A percentile compares a stretch with the other conserved stretches of the same genome.
Evolutionary conservation across 495 filamentous ascomycete genomes (phyloP).

Genomic region (Podospora tetraspora): DNA sequence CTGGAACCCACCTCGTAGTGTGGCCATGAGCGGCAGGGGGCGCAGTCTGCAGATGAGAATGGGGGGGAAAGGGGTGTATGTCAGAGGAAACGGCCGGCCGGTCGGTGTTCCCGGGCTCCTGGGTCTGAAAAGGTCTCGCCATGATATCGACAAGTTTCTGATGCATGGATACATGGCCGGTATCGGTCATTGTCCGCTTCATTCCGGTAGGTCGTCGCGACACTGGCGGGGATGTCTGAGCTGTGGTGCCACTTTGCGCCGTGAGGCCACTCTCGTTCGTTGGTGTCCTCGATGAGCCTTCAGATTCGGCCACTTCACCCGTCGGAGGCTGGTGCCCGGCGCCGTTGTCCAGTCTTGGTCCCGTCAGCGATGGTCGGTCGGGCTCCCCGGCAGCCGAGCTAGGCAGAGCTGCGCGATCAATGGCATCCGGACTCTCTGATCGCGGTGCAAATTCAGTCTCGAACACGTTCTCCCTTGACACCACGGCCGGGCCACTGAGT

Average conservation of each 20-base stretch:
- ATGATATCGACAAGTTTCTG: conserved; percentile 83
- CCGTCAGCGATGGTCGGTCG: not conserved
- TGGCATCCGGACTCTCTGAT: conserved; percentile 48
- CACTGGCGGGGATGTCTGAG: conserved; percentile 46
- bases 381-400: not conserved
- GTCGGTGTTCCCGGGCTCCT: conserved; percentile 45
- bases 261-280: conserved; percentile 53
- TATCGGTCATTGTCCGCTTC: conserved; percentile 85
- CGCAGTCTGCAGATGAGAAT: conserved; percentile 27
- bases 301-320: conserved; percentile 32
- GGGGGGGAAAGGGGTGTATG: conserved; percentile 36
- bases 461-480: conserved; percentile 68
- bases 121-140: conserved; percentile 70
- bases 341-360: not conserved
- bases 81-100: conserved; percentile 35
- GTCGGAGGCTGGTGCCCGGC: not conserved
- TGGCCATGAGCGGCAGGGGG: conserved; percentile 65
- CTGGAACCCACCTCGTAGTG: conserved; percentile 81
- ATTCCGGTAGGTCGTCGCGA: conserved; percentile 62
- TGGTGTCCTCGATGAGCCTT: conserved; percentile 50
- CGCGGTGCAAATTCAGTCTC: conserved; percentile 64
- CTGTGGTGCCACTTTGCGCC: conserved; percentile 46
- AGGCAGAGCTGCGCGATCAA: conserved; percentile 29
- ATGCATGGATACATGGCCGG: conserved; percentile 62
- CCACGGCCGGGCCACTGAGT: conserved; percentile 67